Base-by-base conservation (phyloP, 139 green algal species). In the Mesostigma viride region DNA sequence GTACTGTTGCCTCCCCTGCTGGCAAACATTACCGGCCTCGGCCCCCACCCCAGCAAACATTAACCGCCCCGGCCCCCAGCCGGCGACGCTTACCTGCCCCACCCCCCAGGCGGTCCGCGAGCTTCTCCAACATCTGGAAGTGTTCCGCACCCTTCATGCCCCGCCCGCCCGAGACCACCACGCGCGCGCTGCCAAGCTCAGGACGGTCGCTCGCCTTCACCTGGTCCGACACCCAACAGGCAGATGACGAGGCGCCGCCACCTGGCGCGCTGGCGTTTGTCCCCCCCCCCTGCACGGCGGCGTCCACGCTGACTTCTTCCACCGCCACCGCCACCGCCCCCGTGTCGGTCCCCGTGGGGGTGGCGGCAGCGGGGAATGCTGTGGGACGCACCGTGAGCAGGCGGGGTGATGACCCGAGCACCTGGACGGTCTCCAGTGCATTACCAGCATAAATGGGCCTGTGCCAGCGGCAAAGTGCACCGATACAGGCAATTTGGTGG, bases 361-460 rank as follows among this genome's bases (percentile, higher is more conserved):
- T n/a, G n/a, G n/a, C n/a, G n/a, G 64, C 69, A 1, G 70, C 17
- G 0, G 75, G 46, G 68, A 95, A 95, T 20, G 88, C 67, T 0
- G 85, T 94, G n/a, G 86, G 20, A 35, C 72, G 72, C 40, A 94
- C 81, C n/a, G 83, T 93, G 2, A 95, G 30, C 40, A 91, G 72
- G 27, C 79, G 74, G 0, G 76, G 30, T 53, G 40, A 53, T 53
- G 40, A 47, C 2, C 48, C 65, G 0, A 31, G 30, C 48, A 51
- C 80, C 46, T 72, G 30, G 2, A 96, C 85, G 0, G 87, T 96
- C 3, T 77, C 78, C 26, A 95, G 64, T 0, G 86, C 90, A 45
- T 96, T 96, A 35, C 90, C 90, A 6, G 90, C 90, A 62, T 96
- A 96, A 24, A 94, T 73, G 14, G 71, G 71, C 24, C 68, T 74